These are phyloP conservation scores for Apodospora peruviana DNA, from an alignment of 495 filamentous ascomycete genomes.

Conservation along the genomic window DNA sequence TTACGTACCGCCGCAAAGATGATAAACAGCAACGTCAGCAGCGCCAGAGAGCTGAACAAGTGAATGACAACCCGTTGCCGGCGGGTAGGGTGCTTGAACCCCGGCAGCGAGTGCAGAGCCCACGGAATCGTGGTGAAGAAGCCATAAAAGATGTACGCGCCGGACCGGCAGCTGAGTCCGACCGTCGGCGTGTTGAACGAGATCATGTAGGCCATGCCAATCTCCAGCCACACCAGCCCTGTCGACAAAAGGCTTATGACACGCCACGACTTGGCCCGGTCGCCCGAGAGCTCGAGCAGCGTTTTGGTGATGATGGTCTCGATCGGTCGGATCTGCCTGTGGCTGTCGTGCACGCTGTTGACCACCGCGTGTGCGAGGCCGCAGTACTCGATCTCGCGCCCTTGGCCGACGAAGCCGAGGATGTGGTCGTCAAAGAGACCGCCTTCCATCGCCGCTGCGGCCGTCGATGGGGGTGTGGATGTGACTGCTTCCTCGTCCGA, in stretches of 20 bases:
- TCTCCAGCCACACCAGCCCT: slow-evolving; percentile 25
- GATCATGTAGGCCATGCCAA: slow-evolving; percentile 36
- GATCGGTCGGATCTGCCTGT: not conserved
- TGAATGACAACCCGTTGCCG: not conserved
- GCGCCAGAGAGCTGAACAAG: slow-evolving; percentile 1
- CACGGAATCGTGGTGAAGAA: slow-evolving; percentile 24
- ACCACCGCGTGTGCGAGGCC: not conserved
- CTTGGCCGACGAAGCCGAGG: not conserved
- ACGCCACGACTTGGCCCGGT: slow-evolving; percentile 10
- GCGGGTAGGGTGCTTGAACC: not conserved
- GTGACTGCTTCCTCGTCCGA: not conserved
- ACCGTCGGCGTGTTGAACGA: slow-evolving; percentile 41
- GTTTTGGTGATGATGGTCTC: slow-evolving; percentile 10
- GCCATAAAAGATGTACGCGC: slow-evolving; percentile 42
- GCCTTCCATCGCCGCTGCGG: not conserved
- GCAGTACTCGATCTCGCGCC: not conserved
- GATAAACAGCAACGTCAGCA: not conserved
- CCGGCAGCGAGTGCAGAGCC: slow-evolving; percentile 2
- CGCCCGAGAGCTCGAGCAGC: not conserved
- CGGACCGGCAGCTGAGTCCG: slow-evolving; percentile 46
- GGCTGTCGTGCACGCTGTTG: not conserved
- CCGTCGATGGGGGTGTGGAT: not conserved
- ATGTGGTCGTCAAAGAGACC: not conserved
- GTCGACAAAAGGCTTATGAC: slow-evolving; percentile 16
- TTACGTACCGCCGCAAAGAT: slow-evolving; percentile 13